Conservation (phyloP, 2,329 filamentous ascomycete species). For the Aspergillus sp. region DNA sequence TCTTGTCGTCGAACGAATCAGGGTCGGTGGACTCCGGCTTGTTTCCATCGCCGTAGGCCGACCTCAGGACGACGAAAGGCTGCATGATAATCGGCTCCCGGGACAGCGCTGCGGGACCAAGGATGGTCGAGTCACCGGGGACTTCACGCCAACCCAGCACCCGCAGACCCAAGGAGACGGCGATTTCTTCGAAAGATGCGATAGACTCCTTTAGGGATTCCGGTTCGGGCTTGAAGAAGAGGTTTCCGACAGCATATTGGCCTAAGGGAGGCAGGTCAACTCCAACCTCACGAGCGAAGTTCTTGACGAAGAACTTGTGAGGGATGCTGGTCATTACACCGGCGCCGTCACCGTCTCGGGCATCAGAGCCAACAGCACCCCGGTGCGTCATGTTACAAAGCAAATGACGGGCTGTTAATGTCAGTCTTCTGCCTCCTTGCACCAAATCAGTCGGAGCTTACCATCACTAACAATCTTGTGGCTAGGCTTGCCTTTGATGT, state of each 20-base stretch:
- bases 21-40: conserved; percentile 72
- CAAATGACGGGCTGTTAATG: conserved; percentile 66
- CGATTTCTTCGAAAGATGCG: conserved; percentile 87
- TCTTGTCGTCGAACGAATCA: conserved; percentile 72
- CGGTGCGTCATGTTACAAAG: conserved; percentile 99
- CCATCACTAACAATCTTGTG: conserved; percentile 99
- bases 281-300: conserved; percentile 86
- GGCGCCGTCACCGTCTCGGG: conserved; percentile 93
- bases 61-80: conserved; percentile 84
- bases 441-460: conserved; percentile 41
- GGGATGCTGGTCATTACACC: conserved; percentile 99
- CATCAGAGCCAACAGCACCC: conserved; percentile 95
- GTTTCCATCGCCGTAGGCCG: conserved; percentile 74
- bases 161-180: conserved; percentile 76
- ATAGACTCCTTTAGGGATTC: conserved; percentile 86
- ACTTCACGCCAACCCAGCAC: conserved; percentile 96
- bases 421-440: neutral
- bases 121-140: conserved; percentile 83
- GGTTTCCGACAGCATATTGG: conserved; percentile 93
- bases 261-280: conserved; percentile 80
- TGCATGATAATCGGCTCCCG: conserved; percentile 93
- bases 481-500: conserved; percentile 94
- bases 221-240: conserved; percentile 97
- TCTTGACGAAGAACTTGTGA: conserved; percentile 97
- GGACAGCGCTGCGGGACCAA: conserved; percentile 86